Evolutionary conservation across 805 yeast genomes (phyloP), one percentile per base, ranked within the genome.

Genomic region (Suhomyces kilbournensis): DNA sequence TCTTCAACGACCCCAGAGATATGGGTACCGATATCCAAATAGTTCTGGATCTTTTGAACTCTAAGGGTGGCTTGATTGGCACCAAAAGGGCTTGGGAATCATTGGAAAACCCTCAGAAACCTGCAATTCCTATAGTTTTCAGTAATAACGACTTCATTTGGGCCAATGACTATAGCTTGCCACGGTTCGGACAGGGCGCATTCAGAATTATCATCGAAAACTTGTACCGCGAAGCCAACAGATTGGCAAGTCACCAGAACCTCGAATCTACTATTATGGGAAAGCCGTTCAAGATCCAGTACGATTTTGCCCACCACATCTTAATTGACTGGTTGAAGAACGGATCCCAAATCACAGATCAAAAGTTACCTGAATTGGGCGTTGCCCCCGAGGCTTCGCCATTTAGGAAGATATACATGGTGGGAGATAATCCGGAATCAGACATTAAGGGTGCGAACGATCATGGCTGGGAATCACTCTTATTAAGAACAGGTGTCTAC

Each of bases 371-470:
- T 0, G 63, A 61, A 19, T 67, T 84, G 50, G 78, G 81, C 26
- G 60, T 58, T n/a, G 57, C 76, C 2, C 74, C 75, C 1, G 48
- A 25, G 15, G 52, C 55, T 17, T 57, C 69, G 44, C 75, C 75
- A 6, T 71, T 87, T 60, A 71, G 75, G 35, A 69, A 78, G n/a
- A 86, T 94, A 1, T 92, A 78, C 70, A 94, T 94, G 99, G 90
- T 94, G 34, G 99, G 99, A 26, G 99, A 94, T 70, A 94, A 94
- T 67, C 98, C 97, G 3, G 94, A 86, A 26, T 82, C 91, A 48
- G 99, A 94, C 66, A 94, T 94, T 50, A 78, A 79, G 51, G 99
- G 99, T 0, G 99, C 97, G 5, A 85, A 87, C 60, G 73, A 75
- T 47, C 84, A 85, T 64, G 96, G 97, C 3, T 94, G 98, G 98